These are phyloP conservation scores for Beauveria pseudobassiana DNA, from an alignment of 2,329 filamentous ascomycete genomes.

Conservation along the genomic window DNA sequence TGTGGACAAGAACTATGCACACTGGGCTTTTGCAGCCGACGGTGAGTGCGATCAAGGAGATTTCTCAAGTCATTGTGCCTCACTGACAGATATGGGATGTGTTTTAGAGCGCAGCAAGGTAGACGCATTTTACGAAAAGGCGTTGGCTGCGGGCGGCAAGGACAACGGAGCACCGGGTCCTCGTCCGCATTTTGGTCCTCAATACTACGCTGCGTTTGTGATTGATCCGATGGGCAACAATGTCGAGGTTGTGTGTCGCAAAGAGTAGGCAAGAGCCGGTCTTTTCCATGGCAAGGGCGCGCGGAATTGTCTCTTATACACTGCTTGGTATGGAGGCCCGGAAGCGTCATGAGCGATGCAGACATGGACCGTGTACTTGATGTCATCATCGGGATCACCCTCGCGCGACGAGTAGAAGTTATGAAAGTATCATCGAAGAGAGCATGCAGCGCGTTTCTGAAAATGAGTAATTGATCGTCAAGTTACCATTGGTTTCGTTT, in stretches of 20 bases:
- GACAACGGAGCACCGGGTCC: slow-evolving; percentile 36
- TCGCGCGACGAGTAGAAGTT: too few relatives aligned
- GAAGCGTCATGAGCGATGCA: too few relatives aligned
- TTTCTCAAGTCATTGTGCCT: too few relatives aligned
- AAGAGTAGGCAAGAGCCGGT: background rate
- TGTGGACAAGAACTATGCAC: background rate
- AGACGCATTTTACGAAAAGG: slow-evolving; percentile 32
- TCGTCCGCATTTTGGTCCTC: slow-evolving; percentile 29
- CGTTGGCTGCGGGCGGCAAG: slow-evolving; percentile 31
- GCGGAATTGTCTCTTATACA: background rate
- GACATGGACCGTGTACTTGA: too few relatives aligned
- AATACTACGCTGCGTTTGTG: slow-evolving; percentile 40
- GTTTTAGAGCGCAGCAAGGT: slow-evolving; percentile 29
- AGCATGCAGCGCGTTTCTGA: too few relatives aligned
- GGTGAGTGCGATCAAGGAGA: background rate
- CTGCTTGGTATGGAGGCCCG: too few relatives aligned
- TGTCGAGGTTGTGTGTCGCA: slow-evolving; percentile 32
- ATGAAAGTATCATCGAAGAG: too few relatives aligned
- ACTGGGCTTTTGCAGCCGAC: slow-evolving; percentile 6
- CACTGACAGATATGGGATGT: too few relatives aligned
- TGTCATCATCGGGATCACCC: too few relatives aligned
- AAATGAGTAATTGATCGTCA: too few relatives aligned
- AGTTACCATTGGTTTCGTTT: too few relatives aligned
- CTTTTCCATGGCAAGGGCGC: too few relatives aligned
- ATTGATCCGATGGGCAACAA: slow-evolving; percentile 40